Conservation (phyloP, 164 flowering plant genomes). For the Vitis labrusca region DNA sequence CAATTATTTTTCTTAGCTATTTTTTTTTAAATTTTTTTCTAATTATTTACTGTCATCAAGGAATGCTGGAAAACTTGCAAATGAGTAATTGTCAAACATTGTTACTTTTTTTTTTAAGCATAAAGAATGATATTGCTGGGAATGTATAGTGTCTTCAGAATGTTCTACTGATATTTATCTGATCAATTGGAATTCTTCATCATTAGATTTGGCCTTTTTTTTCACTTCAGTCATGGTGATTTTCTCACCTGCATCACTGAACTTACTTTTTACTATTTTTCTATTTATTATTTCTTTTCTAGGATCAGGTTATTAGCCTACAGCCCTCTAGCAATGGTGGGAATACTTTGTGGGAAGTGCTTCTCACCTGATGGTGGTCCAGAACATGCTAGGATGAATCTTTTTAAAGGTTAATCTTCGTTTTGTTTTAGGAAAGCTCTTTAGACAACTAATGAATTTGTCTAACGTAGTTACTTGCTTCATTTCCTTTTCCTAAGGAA, state of each 20-base stretch:
- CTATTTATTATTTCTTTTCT: slow-evolving; percentile 5
- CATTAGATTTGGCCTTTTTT: not conserved
- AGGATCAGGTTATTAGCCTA: slow-evolving; percentile 79
- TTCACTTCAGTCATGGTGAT: not conserved
- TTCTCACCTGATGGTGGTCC: slow-evolving; percentile 59
- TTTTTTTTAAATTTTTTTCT: no score
- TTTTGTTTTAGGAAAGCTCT: not conserved
- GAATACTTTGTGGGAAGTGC: slow-evolving; percentile 85
- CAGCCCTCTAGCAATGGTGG: slow-evolving; percentile 86
- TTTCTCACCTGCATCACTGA: not conserved
- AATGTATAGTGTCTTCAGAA: no score
- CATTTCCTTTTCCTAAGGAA: slow-evolving; percentile 42
- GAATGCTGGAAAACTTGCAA: no score
- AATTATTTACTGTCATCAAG: no score
- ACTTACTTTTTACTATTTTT: not conserved
- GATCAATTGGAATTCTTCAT: no score
- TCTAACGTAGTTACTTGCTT: not conserved
- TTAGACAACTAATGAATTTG: not conserved
- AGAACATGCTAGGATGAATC: slow-evolving; percentile 68
- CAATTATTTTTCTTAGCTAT: no score
- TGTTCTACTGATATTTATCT: no score
- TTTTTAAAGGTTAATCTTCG: slow-evolving; percentile 54
- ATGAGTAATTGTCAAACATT: no score
- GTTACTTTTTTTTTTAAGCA: no score
- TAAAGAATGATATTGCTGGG: no score